Base-by-base conservation (phyloP, 2,329 filamentous ascomycete genomes). In the Phialocephala subalpina region DNA sequence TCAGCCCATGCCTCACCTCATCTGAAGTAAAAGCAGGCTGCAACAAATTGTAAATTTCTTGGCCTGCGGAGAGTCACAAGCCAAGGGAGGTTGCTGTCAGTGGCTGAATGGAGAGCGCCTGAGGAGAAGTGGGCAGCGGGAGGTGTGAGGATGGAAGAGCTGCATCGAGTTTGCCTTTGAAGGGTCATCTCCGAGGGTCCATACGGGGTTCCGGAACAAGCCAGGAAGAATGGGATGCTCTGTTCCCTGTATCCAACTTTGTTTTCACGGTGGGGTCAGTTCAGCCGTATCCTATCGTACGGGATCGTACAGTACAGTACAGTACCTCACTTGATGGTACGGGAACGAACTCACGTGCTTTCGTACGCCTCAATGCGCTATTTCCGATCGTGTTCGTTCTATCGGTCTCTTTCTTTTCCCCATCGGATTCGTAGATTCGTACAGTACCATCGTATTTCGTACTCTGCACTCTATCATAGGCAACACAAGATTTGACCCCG, bases 131-230 rank as follows among this genome's bases (percentile, higher is more conserved):
- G 42, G 8, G 42, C 2, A 25, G 3, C 25, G 49, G 49, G 22
- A 27, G 5, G 14, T 22, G 25, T 53, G 49, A 4, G 25, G 11
- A 53, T 33, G 29, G 29, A 33, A 33, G 22, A 25, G 9, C 45
- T 49, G 45, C 45, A n/a, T 11, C 18, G 20, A 49, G 14, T 33
- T 5, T 53, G 27, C 25, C 14, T 27, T 6, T 29, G 27, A 29
- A 53, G 14, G 49, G 49, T 53, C 49, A 53, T 53, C 49, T 53
- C 49, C 49, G 49, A 53, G 49, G 49, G 27, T 1, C 49, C 20
- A 5, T 27, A 6, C 25, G 20, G 45, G 11, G 49, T 53, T 53
- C 49, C 29, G 25, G 49, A 53, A 53, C 25, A 29, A 18, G 25
- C 49, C 49, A 16, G 49, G 49, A 53, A 29, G 49, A 53, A 20